Evolutionary conservation across 495 filamentous ascomycete genomes (phyloP).

Genomic region (Neurospora sublineolata): DNA sequence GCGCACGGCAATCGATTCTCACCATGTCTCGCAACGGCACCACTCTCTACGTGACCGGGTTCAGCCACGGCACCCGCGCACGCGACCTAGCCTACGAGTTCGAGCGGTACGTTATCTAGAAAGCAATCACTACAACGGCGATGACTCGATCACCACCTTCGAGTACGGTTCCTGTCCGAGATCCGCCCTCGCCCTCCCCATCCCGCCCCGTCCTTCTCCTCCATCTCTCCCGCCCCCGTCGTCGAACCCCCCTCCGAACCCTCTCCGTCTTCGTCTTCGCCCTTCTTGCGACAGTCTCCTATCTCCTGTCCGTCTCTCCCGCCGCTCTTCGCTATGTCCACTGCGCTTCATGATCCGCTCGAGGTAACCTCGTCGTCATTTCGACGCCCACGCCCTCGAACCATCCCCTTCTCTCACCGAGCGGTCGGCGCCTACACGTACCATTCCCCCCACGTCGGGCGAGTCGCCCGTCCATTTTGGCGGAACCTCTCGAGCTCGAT

Average conservation of each 20-base stretch:
- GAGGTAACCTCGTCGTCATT: conserved; percentile 18
- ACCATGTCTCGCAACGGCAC: conserved; percentile 87
- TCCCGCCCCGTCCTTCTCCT: conserved; percentile 5
- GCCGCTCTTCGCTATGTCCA: conserved; percentile 20
- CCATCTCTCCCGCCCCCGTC: conserved; percentile 22
- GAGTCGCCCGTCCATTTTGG: conserved; percentile 26
- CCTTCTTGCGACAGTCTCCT: conserved; percentile 16
- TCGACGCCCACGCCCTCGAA: conserved; percentile 22
- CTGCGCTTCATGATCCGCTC: conserved; percentile 14
- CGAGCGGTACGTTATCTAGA: conserved; percentile 61
- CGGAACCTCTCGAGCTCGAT: conserved; percentile 18
- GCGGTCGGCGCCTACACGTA: conserved; percentile 39
- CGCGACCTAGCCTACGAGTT: conserved; percentile 99
- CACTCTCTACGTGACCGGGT: conserved; percentile 93
- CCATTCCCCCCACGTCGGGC: conserved; percentile 23
- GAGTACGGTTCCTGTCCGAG: conserved; percentile 25
- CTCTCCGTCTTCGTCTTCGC: conserved; percentile 19
- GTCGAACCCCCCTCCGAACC: conserved; percentile 10
- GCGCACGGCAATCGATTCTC: conserved; percentile 5
- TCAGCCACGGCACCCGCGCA: conserved; percentile 97
- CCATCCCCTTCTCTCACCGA: conserved; percentile 37
- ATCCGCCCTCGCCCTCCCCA: conserved; percentile 15
- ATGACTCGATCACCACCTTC: conserved; percentile 35
- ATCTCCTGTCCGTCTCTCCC: conserved; percentile 25
- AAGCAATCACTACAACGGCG: conserved; percentile 16